phyloP scores from a whole-genome alignment of 441 rosid species.

The Corymbia citriodora region DNA sequence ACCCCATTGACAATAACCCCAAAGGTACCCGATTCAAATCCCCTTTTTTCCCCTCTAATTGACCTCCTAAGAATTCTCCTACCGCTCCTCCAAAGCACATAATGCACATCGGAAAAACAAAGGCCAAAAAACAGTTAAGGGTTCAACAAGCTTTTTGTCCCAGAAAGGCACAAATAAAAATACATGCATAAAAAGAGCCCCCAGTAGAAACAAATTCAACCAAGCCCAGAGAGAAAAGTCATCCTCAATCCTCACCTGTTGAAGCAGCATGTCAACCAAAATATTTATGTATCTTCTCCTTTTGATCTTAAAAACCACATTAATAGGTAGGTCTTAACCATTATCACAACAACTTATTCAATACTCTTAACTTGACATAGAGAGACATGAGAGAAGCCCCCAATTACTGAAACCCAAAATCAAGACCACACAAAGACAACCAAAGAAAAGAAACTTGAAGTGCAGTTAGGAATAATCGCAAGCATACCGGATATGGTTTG shows the following conservation, averaged over 20 bases:
- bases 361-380: not conserved
- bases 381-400: not conserved
- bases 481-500: constrained; percentile 55
- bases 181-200: not conserved
- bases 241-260: not conserved
- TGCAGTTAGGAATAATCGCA: not conserved
- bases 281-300: not conserved
- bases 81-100: too few relatives aligned
- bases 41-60: not conserved
- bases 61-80: too few relatives aligned
- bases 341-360: not conserved
- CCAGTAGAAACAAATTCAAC: not conserved
- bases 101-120: not conserved
- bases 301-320: not conserved
- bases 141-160: not conserved
- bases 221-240: not conserved
- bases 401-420: not conserved
- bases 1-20: not conserved
- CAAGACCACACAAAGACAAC: not conserved
- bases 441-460: not conserved
- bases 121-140: not conserved
- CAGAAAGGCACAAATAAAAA: not conserved
- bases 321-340: not conserved
- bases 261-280: not conserved
- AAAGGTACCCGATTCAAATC: not conserved